Evolutionary conservation across 2,329 filamentous ascomycete genomes (phyloP).

Genomic region (Colletotrichum tropicale): DNA sequence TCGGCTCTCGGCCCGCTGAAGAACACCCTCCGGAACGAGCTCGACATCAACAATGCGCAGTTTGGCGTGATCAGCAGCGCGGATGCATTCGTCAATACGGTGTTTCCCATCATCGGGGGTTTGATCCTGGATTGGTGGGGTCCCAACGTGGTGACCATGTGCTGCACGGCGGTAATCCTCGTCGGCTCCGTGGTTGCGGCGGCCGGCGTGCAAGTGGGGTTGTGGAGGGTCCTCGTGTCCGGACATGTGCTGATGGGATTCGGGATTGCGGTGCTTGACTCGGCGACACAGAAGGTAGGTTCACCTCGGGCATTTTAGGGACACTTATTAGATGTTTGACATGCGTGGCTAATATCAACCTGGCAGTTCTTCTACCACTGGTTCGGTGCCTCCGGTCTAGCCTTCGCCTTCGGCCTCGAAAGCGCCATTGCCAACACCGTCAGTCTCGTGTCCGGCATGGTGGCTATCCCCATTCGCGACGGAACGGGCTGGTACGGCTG

Average conservation of each 20-base stretch:
- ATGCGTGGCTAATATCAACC: background rate
- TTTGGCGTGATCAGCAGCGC: constrained; percentile 28
- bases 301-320: fast-evolving
- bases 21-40: constrained; percentile 26
- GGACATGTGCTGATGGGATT: constrained; percentile 28
- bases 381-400: constrained; percentile 25
- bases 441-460: constrained; percentile 26
- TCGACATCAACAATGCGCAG: constrained; percentile 26
- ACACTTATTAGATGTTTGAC: fast-evolving
- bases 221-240: constrained; percentile 23
- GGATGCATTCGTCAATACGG: constrained; percentile 27
- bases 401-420: constrained; percentile 27
- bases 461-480: constrained; percentile 25
- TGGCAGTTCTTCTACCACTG: constrained; percentile 28
- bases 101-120: constrained; percentile 27
- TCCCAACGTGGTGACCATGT: constrained; percentile 24
- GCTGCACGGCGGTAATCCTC: constrained; percentile 24
- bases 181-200: constrained; percentile 25
- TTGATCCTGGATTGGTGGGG: constrained; percentile 29
- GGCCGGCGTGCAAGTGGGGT: constrained; percentile 20
- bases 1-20: constrained; percentile 26
- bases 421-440: constrained; percentile 25
- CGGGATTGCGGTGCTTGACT: constrained; percentile 26
- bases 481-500: constrained; percentile 27
- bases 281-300: constrained; percentile 24